A percentile compares a stretch with the other conserved stretches of the same genome.
Conservation (phyloP, 1,139 yeast species). For the Debaryomyces singareniensis region DNA sequence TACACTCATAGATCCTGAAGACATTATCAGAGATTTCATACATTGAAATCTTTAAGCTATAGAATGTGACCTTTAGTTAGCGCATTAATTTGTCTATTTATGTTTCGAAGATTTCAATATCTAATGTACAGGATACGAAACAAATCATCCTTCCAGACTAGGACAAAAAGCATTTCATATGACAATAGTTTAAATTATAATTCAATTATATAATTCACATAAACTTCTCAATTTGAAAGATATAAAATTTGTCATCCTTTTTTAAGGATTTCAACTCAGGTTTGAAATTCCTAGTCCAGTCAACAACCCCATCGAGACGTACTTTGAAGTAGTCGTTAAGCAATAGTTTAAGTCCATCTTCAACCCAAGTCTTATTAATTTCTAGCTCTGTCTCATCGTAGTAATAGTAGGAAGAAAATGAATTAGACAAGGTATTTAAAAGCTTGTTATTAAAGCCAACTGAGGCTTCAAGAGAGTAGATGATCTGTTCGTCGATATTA, state of each 20-base stretch:
- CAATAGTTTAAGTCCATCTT: constrained; percentile 26
- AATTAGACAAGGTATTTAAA: constrained; percentile 25
- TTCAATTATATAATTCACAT: neutral
- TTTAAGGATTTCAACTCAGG: constrained; percentile 19
- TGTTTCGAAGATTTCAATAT: too few relatives aligned
- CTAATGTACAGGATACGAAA: too few relatives aligned
- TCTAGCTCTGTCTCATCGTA: constrained; percentile 26
- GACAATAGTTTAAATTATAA: neutral
- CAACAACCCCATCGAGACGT: constrained; percentile 24
- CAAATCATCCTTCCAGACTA: neutral
- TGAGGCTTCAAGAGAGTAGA: constrained; percentile 10
- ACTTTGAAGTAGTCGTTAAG: constrained; percentile 24
- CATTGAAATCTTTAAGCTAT: too few relatives aligned
- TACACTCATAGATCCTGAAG: constrained; percentile 21
- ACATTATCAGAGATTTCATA: constrained; percentile 3
- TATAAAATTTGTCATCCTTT: constrained; percentile 28
- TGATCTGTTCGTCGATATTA: constrained; percentile 23
- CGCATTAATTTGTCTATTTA: too few relatives aligned
- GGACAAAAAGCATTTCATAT: neutral
- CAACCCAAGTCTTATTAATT: constrained; percentile 24
- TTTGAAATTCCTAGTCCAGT: constrained; percentile 35
- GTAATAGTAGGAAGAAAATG: constrained; percentile 29
- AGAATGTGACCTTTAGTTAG: too few relatives aligned
- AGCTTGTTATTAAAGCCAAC: constrained; percentile 35
- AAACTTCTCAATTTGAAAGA: constrained; percentile 28